Percentiles rank a stretch among this genome's conserved stretches.
Conservation (phyloP, 352 stramenopile species). For the Phytophthora hybrid region DNA sequence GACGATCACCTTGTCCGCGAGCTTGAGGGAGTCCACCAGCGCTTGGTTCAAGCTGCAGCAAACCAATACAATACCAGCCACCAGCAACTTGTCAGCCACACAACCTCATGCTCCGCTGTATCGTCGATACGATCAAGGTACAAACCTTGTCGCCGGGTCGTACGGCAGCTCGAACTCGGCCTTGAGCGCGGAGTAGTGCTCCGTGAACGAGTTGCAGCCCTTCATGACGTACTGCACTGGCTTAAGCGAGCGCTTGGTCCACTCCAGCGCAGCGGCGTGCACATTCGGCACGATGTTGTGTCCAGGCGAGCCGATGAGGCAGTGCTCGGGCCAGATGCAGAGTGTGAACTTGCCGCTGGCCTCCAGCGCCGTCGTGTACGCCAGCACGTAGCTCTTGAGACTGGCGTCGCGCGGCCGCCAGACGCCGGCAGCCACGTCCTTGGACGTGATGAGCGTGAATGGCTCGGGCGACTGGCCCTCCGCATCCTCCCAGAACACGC, state of each 20-base stretch:
- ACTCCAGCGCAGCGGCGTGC: slow-evolving; percentile 84
- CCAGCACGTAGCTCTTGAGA: slow-evolving; percentile 87
- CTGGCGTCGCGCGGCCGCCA: slow-evolving; percentile 72
- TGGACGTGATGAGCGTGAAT: slow-evolving; percentile 94
- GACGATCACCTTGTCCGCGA: slow-evolving; percentile 89
- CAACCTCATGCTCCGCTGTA: slow-evolving; percentile 3
- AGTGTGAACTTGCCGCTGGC: slow-evolving; percentile 90
- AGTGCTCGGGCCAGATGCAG: slow-evolving; percentile 98
- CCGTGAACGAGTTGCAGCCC: slow-evolving; percentile 95
- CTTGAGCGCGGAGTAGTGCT: slow-evolving; percentile 96
- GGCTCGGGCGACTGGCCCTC: slow-evolving; percentile 75
- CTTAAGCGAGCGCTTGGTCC: slow-evolving; percentile 73
- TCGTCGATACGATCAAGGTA: not conserved
- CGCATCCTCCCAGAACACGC: slow-evolving; percentile 91
- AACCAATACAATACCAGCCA: slow-evolving; percentile 29
- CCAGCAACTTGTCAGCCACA: slow-evolving; percentile 9
- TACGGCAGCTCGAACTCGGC: slow-evolving; percentile 93
- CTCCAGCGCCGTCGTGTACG: slow-evolving; percentile 93
- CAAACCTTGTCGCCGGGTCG: slow-evolving; percentile 69
- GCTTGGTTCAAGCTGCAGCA: slow-evolving; percentile 75
- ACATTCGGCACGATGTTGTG: slow-evolving; percentile 92
- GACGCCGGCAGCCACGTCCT: slow-evolving; percentile 72
- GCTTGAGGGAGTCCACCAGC: slow-evolving; percentile 89
- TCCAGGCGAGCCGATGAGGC: slow-evolving; percentile 92
- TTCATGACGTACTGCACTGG: slow-evolving; percentile 93